phyloP scores from a whole-genome alignment of 352 stramenopile genomes.

The Phytopythium montanum region DNA sequence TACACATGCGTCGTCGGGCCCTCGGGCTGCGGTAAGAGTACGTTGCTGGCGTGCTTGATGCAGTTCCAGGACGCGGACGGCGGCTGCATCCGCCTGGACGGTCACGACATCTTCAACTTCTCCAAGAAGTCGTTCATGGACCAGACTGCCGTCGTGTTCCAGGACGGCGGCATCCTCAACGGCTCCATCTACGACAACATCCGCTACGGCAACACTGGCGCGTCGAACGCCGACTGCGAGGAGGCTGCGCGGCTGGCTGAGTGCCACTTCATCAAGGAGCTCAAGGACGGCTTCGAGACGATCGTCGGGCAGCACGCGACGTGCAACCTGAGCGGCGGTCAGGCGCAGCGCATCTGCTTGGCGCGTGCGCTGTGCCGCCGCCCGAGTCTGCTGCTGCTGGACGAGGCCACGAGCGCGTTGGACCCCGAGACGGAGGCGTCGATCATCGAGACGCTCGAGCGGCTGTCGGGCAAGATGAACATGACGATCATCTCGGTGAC shows the following conservation, averaged over 20 bases:
- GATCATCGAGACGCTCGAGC: constrained; percentile 79
- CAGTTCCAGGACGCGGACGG: constrained; percentile 85
- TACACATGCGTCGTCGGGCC: constrained; percentile 86
- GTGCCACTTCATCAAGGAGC: constrained; percentile 78
- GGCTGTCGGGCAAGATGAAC: constrained; percentile 78
- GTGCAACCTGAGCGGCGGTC: constrained; percentile 82
- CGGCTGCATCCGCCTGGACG: constrained; percentile 76
- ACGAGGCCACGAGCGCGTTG: constrained; percentile 85
- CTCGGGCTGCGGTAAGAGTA: constrained; percentile 87
- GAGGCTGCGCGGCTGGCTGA: constrained; percentile 76
- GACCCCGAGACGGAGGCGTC: constrained; percentile 85
- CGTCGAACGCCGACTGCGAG: constrained; percentile 77
- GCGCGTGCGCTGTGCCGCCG: constrained; percentile 77
- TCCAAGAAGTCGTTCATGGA: constrained; percentile 87
- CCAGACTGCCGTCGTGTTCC: constrained; percentile 84
- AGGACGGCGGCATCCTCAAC: constrained; percentile 86
- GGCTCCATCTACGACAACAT: constrained; percentile 89
- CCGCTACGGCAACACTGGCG: constrained; percentile 69
- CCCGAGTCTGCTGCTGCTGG: constrained; percentile 74
- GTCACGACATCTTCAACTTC: constrained; percentile 84
- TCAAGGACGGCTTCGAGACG: constrained; percentile 82
- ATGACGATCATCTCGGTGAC: constrained; percentile 91
- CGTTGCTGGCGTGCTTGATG: constrained; percentile 82
- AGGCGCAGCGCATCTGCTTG: constrained; percentile 85
- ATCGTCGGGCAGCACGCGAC: constrained; percentile 85